Evolutionary conservation across 805 yeast species (phyloP).

Genomic region (Dipodascus albidus): DNA sequence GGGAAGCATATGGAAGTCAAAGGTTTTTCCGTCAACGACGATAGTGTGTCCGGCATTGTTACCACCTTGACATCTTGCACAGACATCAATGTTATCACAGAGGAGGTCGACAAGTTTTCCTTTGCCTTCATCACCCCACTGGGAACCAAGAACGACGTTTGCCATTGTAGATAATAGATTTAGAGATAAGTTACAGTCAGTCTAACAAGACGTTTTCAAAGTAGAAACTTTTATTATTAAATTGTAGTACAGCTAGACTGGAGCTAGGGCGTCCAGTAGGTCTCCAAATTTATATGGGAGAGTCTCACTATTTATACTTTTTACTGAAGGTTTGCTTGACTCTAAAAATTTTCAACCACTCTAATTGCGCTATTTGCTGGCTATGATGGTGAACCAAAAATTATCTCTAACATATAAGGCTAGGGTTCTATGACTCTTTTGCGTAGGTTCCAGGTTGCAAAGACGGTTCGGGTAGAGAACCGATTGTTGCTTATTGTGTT

Average conservation of each 20-base stretch:
- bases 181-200: neutral
- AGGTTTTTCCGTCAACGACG: constrained; percentile 77
- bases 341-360: neutral
- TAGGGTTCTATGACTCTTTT: neutral
- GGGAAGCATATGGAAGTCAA: constrained; percentile 98
- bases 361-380: too few relatives aligned
- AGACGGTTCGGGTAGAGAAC: neutral
- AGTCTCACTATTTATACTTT: neutral
- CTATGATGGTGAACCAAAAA: too few relatives aligned
- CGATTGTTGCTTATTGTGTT: neutral
- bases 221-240: neutral
- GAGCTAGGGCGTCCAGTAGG: constrained; percentile 1
- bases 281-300: neutral
- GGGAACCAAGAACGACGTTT: constrained; percentile 93
- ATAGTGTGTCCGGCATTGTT: constrained; percentile 99
- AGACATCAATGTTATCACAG: constrained; percentile 90
- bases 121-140: constrained; percentile 99
- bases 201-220: neutral
- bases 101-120: constrained; percentile 93
- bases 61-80: constrained; percentile 96
- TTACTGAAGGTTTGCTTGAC: neutral
- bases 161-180: constrained; percentile 37
- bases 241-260: constrained; percentile 1
- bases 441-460: too few relatives aligned
- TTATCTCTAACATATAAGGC: neutral